Base-by-base conservation (phyloP, 2,329 filamentous ascomycete genomes). In the Fusarium pseudonygamai region DNA sequence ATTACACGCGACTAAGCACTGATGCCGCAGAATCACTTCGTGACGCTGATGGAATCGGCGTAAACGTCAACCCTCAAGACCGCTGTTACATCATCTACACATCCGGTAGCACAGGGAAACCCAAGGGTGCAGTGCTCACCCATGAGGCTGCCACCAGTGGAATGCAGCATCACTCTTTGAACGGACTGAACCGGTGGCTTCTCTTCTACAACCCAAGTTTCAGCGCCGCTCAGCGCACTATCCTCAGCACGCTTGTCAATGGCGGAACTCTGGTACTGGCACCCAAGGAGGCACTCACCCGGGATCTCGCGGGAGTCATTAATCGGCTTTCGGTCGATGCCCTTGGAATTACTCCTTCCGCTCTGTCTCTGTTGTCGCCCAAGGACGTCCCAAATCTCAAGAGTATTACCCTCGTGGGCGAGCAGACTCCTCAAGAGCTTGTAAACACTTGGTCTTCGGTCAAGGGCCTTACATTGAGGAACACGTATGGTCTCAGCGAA, bases 171-270 rank as follows among this genome's bases (percentile, higher is more conserved):
- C 61, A 62, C 11, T 52, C 65, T 34, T 5, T 75, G 24, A 72
- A 75, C 7, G 64, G 56, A 0, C 43, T 67, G 9, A n/a, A 22
- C 12, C 59, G 70, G 0, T 71, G 65, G 73, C 60, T 77, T 32
- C 73, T 77, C 20, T 77, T 77, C 39, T 75, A 74, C 30, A 77
- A 72, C 11, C 75, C 75, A 4, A 72, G 67, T 39, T 74, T 74
- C 45, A 73, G 67, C n/a, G 75, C 75, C 4, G 73, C 74, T 30
- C 75, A 77, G 13, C 58, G 73, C 1, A 74, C 73, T 3, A 72
- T 77, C 10, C 14, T 75, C 3, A 58, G 67, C 8, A 73, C 75
- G 14, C 64, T 77, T 30, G 40, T 68, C 2, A 52, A 71, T 6
- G 69, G 69, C 0, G 73, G 66, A 6, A 67, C 64, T 7, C 22